Base-by-base conservation (phyloP, 73 alveolate species). In the Urostyla sp. region DNA sequence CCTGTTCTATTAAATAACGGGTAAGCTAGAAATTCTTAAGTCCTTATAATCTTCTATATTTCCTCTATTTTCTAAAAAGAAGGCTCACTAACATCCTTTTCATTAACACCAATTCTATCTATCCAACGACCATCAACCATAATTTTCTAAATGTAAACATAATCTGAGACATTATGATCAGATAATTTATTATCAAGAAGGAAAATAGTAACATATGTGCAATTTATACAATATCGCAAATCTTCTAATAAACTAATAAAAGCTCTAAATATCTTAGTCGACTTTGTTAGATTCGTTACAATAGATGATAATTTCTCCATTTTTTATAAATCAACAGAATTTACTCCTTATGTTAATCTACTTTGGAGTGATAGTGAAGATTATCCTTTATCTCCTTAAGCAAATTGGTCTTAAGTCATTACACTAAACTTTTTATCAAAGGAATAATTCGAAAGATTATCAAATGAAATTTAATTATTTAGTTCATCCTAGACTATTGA, bases 111-210 rank as follows among this genome's bases (percentile, higher is more conserved):
- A n/a, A 69, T 49, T 24, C 83, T 21, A 27, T 69, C 83, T 44
- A 69, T 59, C 83, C 83, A 69, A 20, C 83, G 24, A 0, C 83
- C 83, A 31, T 69, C 83, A 8, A 69, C 34, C 83, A 69, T 69
- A 26, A 59, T 69, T 27, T 69, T 45, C 58, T 69, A 27, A 37
- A 69, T 45, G 45, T 31, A 69, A 34, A 49, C n/a, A 45, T 69
- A 69, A 34, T 69, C 83, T 54, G 34, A 46, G 36, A 49, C 48
- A 1, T 45, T 26, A 48, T 48, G 67, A 34, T 69, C 83, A 46
- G 72, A 48, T 7, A 45, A 46, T 24, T 69, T 69, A 2, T 67
- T 8, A 30, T 69, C 83, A 28, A 69, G 48, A 16, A 69, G 24
- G 32, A 69, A 69, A 67, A 69, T 3, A 24, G 83, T 69, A 6